Conservation (phyloP, 2,329 filamentous ascomycete species). For the Paecilomyces niveus region DNA sequence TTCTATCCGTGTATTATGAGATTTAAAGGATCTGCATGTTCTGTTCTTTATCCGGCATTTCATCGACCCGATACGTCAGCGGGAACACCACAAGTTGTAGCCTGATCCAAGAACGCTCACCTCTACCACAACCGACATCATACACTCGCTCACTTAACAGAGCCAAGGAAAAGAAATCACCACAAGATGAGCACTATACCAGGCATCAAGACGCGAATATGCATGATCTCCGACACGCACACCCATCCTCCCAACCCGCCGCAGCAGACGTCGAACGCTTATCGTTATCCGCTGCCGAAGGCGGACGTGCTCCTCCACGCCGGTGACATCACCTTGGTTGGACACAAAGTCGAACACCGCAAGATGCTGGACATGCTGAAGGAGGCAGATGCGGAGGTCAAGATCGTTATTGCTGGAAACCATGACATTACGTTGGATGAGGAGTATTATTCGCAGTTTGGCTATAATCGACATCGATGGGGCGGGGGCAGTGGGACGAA, state of each 20-base stretch:
- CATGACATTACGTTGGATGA: slow-evolving; percentile 55
- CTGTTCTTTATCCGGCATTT: background rate
- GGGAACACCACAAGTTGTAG: background rate
- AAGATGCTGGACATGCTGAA: slow-evolving; percentile 41
- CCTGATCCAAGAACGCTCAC: background rate
- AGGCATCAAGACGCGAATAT: slow-evolving; percentile 32
- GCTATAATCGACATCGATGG: slow-evolving; percentile 19
- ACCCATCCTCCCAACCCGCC: slow-evolving; percentile 17
- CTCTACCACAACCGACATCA: background rate
- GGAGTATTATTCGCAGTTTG: slow-evolving; percentile 35
- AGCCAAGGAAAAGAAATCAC: background rate
- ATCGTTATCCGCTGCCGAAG: slow-evolving; percentile 39
- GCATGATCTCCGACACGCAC: slow-evolving; percentile 39
- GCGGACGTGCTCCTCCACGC: slow-evolving; percentile 52
- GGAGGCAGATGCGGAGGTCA: slow-evolving; percentile 46
- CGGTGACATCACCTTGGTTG: slow-evolving; percentile 52
- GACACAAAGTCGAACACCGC: slow-evolving; percentile 42
- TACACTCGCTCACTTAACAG: background rate
- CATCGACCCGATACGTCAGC: background rate
- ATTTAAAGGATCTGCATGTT: background rate
- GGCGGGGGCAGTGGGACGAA: slow-evolving; percentile 1
- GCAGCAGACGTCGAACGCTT: slow-evolving; percentile 16
- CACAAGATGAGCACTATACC: background rate
- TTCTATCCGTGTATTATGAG: background rate
- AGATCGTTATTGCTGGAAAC: slow-evolving; percentile 57